phyloP scores from a whole-genome alignment of 805 yeast genomes.

The Wickerhamiella slavikovae region DNA sequence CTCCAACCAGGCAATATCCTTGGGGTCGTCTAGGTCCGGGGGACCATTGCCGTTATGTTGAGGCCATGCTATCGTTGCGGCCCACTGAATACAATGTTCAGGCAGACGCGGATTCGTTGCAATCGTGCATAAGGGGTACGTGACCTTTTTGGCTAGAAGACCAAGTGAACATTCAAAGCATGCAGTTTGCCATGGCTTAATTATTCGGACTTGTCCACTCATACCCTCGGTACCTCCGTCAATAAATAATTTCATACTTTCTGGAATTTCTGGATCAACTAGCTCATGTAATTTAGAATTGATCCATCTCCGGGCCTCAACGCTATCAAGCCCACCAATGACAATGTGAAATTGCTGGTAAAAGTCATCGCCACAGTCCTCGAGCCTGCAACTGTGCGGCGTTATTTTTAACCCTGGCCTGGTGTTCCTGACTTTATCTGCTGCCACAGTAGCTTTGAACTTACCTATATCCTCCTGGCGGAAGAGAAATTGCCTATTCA shows the following conservation, averaged over 20 bases:
- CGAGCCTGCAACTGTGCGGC: conserved; percentile 46
- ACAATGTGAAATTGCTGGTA: conserved; percentile 51
- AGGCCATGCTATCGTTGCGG: conserved; percentile 59
- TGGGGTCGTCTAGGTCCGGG: conserved; percentile 50
- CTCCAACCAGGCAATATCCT: conserved; percentile 45
- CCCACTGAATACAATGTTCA: conserved; percentile 90
- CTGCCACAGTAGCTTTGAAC: conserved; percentile 48
- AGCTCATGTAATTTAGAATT: conserved; percentile 46
- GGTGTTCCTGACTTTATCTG: conserved; percentile 29
- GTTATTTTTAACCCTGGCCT: conserved; percentile 24
- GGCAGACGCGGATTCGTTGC: conserved; percentile 89
- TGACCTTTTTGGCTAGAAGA: conserved; percentile 34
- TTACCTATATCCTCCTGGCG: conserved; percentile 39
- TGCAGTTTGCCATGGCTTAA: conserved; percentile 65
- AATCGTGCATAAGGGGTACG: conserved; percentile 82
- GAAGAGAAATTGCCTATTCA: conserved; percentile 59
- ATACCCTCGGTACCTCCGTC: conserved; percentile 97
- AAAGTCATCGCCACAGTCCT: conserved; percentile 38
- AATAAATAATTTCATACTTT: conserved; percentile 40
- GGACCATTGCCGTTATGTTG: conserved; percentile 14
- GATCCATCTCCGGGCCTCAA: conserved; percentile 83
- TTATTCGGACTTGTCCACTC: conserved; percentile 74
- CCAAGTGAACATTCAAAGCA: conserved; percentile 86
- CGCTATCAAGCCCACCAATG: conserved; percentile 73
- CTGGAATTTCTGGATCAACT: conserved; percentile 31